These are phyloP conservation scores for Geotrichum aggregatum DNA, from an alignment of 1,139 yeast genomes.

Conservation along the genomic window DNA sequence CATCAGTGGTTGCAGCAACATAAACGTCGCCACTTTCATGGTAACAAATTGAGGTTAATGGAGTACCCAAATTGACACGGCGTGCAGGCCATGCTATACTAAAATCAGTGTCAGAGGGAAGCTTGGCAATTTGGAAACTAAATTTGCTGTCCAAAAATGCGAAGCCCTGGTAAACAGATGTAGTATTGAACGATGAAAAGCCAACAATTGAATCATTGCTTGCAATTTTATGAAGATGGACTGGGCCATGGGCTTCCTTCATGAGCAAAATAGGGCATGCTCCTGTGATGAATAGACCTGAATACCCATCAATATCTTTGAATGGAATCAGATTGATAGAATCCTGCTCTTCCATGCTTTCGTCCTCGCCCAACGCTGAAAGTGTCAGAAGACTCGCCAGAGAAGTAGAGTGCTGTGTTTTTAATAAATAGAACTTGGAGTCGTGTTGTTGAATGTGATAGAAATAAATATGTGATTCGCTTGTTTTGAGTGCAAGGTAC, in stretches of 20 bases:
- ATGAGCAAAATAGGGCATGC: conserved; percentile 64
- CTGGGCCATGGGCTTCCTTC: conserved; percentile 60
- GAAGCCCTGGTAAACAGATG: conserved; percentile 47
- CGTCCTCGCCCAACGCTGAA: conserved; percentile 49
- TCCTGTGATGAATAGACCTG: conserved; percentile 54
- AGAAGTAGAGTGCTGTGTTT: conserved; percentile 24
- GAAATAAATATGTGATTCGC: conserved; percentile 10
- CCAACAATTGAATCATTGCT: conserved; percentile 45
- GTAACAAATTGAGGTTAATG: conserved; percentile 65
- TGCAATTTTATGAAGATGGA: conserved; percentile 66
- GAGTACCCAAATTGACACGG: conserved; percentile 50
- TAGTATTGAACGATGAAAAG: conserved; percentile 33
- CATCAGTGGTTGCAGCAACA: conserved; percentile 59
- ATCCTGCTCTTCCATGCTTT: conserved; percentile 55
- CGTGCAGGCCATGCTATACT: conserved; percentile 63
- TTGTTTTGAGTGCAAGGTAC: conserved; percentile 17
- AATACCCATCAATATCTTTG: conserved; percentile 20
- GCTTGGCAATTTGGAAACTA: conserved; percentile 66
- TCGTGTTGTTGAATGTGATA: conserved; percentile 8
- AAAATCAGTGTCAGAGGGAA: conserved; percentile 51
- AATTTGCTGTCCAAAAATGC: conserved; percentile 69
- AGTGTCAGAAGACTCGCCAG: conserved; percentile 30
- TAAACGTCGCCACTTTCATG: conserved; percentile 67
- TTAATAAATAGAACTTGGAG: conserved; percentile 9
- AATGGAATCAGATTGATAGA: conserved; percentile 17